These are phyloP conservation scores for Pterocarpus macrocarpus DNA, from an alignment of 306 rosid species.

Conservation along the genomic window DNA sequence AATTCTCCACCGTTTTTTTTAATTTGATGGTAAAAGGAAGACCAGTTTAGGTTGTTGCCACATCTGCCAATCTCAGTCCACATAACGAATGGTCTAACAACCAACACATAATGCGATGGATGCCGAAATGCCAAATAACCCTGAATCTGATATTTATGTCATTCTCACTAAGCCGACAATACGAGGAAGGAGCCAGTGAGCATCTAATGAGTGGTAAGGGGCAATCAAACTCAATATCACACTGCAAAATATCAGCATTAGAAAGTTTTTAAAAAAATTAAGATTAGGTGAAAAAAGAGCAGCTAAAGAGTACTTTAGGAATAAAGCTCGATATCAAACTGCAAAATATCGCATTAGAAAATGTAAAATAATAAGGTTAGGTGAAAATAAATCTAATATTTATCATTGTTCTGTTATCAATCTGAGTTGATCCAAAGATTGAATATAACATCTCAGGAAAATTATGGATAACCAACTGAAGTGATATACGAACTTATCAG, in stretches of 20 bases:
- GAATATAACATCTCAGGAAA: constrained; percentile 39
- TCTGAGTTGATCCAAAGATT: background rate
- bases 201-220: background rate
- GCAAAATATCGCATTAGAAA: background rate
- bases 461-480: constrained; percentile 19
- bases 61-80: constrained; percentile 19
- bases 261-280: background rate
- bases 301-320: background rate
- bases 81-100: background rate
- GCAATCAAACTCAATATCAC: background rate
- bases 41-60: constrained; percentile 38
- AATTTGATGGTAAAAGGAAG: background rate
- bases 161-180: background rate
- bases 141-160: background rate
- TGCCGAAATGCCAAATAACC: background rate
- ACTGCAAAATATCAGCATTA: constrained; percentile 13
- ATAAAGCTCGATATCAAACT: constrained; percentile 7
- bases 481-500: constrained; percentile 13
- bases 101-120: background rate
- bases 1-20: background rate
- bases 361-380: background rate
- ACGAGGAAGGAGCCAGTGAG: background rate
- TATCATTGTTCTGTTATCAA: background rate
- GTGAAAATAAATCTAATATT: background rate
- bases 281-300: background rate